A percentile compares a stretch with the other conserved stretches of the same genome.
These are phyloP conservation scores for Trametes punicea DNA, from an alignment of 768 basidiomycete genomes.

Conservation along the genomic window DNA sequence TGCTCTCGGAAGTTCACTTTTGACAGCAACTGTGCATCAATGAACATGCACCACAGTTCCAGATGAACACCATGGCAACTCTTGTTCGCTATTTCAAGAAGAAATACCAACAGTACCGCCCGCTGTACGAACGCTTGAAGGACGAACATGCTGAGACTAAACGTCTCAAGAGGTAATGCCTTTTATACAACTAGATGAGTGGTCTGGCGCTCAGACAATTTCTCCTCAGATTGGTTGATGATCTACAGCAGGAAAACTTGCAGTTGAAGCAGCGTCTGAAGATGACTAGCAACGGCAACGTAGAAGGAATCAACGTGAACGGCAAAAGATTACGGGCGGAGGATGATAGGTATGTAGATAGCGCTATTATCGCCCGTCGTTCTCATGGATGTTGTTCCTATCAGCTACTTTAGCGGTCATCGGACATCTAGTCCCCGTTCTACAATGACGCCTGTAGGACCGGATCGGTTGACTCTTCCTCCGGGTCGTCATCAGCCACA, in stretches of 20 bases:
- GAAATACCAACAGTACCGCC: conserved; percentile 54
- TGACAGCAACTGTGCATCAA: no score
- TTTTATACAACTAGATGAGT: not conserved
- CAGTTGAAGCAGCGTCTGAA: conserved; percentile 39
- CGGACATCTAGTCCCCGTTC: conserved; percentile 60
- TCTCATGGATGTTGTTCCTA: not conserved
- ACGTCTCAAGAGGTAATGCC: conserved; percentile 46
- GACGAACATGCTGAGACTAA: conserved; percentile 41
- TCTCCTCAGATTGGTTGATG: conserved; percentile 44
- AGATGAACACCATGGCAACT: conserved; percentile 69
- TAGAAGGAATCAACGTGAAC: conserved; percentile 47
- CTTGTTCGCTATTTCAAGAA: conserved; percentile 63
- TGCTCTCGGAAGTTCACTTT: no score
- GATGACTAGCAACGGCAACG: conserved; percentile 33
- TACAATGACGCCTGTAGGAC: conserved; percentile 50
- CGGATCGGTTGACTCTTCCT: conserved; percentile 65
- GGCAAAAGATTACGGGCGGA: conserved; percentile 63
- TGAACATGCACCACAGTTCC: conserved; percentile 51
- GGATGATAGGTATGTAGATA: conserved; percentile 36
- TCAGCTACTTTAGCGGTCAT: conserved; percentile 17
- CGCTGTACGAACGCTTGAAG: conserved; percentile 50
- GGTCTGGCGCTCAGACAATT: not conserved
- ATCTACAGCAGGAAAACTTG: conserved; percentile 47
- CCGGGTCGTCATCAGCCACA: conserved; percentile 53
- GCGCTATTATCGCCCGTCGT: conserved; percentile 9